Evolutionary conservation across 1,284 basidiomycete species (phyloP).

Genomic region (Apiotrichum brassicae): DNA sequence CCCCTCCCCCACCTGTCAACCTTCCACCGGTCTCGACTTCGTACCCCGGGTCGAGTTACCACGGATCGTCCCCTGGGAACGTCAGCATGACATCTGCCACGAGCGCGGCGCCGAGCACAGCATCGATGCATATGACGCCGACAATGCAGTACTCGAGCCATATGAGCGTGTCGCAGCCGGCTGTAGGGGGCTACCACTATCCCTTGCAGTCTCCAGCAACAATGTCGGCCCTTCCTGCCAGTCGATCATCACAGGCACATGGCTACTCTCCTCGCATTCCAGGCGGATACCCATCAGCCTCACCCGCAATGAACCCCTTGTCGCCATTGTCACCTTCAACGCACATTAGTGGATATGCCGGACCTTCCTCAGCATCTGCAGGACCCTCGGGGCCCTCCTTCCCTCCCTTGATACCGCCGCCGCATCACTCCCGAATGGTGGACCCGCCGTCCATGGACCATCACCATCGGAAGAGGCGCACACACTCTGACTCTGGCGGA

Average conservation of each 20-base stretch:
- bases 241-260: constrained; percentile 4
- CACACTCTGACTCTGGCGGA: constrained; percentile 4
- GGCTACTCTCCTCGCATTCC: constrained; percentile 18
- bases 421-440: constrained; percentile 9
- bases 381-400: constrained; percentile 9
- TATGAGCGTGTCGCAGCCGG: constrained; percentile 9
- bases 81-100: not conserved
- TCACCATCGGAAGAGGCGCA: constrained; percentile 10
- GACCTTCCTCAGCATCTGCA: not conserved
- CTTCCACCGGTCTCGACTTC: constrained; percentile 19
- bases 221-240: constrained; percentile 13
- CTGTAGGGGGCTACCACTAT: constrained; percentile 17
- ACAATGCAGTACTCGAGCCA: constrained; percentile 20
- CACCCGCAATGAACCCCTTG: constrained; percentile 14
- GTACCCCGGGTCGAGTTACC: constrained; percentile 11
- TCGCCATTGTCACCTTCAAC: constrained; percentile 18
- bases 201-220: constrained; percentile 12
- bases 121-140: constrained; percentile 13
- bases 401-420: constrained; percentile 9
- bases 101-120: not conserved
- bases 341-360: constrained; percentile 7
- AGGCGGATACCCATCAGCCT: constrained; percentile 13
- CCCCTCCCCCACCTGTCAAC: constrained; percentile 19
- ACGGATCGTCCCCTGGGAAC: constrained; percentile 8
- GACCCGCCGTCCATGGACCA: constrained; percentile 2